Percentiles rank a stretch among this genome's conserved stretches.
These are phyloP conservation scores for Pestalotiopsis fici DNA, from an alignment of 2,329 filamentous ascomycete species.

Conservation along the genomic window DNA sequence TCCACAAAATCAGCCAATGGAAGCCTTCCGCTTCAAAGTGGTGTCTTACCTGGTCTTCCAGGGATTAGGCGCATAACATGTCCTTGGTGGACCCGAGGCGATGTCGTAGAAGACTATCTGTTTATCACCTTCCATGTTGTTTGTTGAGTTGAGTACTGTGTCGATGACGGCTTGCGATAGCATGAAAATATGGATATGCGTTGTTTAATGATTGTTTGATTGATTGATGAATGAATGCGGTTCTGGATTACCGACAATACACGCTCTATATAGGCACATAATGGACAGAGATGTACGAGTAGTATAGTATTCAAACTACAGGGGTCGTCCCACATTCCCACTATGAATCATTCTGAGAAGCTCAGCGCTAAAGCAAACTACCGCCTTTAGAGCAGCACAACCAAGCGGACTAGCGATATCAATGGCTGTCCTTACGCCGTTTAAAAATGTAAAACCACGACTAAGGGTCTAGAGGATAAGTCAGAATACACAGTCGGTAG, in stretches of 20 bases:
- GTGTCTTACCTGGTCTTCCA: constrained; percentile 28
- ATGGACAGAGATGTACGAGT: no score
- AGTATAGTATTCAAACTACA: no score
- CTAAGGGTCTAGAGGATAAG: not conserved
- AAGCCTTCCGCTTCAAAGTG: no score
- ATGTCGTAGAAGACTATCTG: constrained; percentile 44
- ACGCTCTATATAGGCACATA: not conserved
- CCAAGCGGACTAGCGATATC: no score
- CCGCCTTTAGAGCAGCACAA: no score
- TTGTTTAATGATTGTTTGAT: not conserved
- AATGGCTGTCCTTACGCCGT: no score
- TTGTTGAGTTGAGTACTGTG: not conserved
- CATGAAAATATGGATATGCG: not conserved
- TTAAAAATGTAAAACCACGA: not conserved
- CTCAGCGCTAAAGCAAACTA: not conserved
- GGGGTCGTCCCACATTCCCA: not conserved
- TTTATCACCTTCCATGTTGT: not conserved
- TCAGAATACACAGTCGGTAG: not conserved
- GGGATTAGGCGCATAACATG: constrained; percentile 30
- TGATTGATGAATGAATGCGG: not conserved
- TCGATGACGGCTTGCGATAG: not conserved
- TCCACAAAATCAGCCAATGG: not conserved
- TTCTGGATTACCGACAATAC: no score
- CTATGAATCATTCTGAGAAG: not conserved
- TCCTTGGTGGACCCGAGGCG: constrained; percentile 30